Evolutionary conservation across 441 rosid species (phyloP).

Genomic region (Arabidopsis hybrid): DNA sequence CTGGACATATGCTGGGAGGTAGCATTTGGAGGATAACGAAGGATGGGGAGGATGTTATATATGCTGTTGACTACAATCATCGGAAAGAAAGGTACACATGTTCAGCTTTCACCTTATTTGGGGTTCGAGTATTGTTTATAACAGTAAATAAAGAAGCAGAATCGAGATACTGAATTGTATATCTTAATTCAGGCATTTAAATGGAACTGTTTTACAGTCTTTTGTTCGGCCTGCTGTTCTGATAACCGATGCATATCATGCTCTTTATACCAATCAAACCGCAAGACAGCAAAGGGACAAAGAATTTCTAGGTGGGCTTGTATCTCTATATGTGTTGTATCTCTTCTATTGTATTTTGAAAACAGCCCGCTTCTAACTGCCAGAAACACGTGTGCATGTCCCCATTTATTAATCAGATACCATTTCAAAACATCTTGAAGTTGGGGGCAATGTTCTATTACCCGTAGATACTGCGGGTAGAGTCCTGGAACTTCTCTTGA

Average conservation of each 20-base stretch:
- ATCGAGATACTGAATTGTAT: constrained; percentile 18
- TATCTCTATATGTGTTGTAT: constrained; percentile 27
- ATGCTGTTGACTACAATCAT: constrained; percentile 97
- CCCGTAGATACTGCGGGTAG: constrained; percentile 95
- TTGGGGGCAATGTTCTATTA: constrained; percentile 88
- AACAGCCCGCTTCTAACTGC: constrained; percentile 10
- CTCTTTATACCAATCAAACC: constrained; percentile 81
- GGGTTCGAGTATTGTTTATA: constrained; percentile 23
- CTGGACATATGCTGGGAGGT: constrained; percentile 97
- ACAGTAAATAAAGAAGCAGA: constrained; percentile 23
- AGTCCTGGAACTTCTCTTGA: constrained; percentile 87
- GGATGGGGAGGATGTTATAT: constrained; percentile 96
- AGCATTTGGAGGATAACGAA: constrained; percentile 95
- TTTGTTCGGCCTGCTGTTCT: constrained; percentile 95
- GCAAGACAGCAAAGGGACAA: constrained; percentile 84
- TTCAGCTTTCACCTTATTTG: constrained; percentile 29
- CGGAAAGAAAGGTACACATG: constrained; percentile 86
- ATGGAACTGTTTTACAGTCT: constrained; percentile 92
- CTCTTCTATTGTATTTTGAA: neutral
- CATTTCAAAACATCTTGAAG: constrained; percentile 74
- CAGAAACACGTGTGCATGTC: constrained; percentile 8
- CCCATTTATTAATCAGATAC: constrained; percentile 44
- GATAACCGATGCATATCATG: constrained; percentile 90
- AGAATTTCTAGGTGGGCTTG: constrained; percentile 72
- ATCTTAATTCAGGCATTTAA: constrained; percentile 81